Conservation (phyloP, 805 yeast genomes). For the Yamadazyma sp. region DNA sequence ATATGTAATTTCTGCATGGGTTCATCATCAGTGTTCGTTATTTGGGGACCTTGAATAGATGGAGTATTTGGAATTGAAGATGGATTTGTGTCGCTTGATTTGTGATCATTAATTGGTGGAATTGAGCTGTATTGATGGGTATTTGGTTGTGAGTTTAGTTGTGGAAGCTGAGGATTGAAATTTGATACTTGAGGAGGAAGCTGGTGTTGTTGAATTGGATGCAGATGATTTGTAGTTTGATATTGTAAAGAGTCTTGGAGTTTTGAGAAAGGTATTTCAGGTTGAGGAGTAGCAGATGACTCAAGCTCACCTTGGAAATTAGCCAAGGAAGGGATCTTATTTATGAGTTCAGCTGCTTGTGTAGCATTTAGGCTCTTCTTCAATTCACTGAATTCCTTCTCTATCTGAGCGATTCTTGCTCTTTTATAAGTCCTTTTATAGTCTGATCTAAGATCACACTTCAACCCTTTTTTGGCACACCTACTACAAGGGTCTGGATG, state of each 20-base stretch:
- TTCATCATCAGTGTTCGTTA: slow-evolving; percentile 1
- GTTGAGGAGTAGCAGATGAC: slow-evolving; percentile 1
- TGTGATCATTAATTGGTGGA: background rate
- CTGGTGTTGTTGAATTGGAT: background rate
- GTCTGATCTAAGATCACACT: slow-evolving; percentile 72
- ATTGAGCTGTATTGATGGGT: background rate
- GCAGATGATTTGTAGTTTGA: no score
- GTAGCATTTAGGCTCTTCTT: slow-evolving; percentile 47
- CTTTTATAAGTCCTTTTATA: slow-evolving; percentile 89
- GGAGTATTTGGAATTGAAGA: slow-evolving; percentile 29
- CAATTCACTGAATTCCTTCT: slow-evolving; percentile 70
- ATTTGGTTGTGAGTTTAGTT: slow-evolving; percentile 2
- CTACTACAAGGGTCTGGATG: slow-evolving; percentile 81
- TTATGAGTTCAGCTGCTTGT: slow-evolving; percentile 29
- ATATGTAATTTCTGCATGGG: slow-evolving; percentile 8
- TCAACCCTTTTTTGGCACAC: slow-evolving; percentile 66
- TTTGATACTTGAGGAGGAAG: background rate
- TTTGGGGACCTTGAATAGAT: slow-evolving; percentile 16
- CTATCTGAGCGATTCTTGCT: slow-evolving; percentile 80
- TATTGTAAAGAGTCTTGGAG: background rate
- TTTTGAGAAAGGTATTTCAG: background rate
- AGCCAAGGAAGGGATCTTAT: slow-evolving; percentile 23
- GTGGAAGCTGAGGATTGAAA: slow-evolving; percentile 2
- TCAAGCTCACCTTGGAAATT: slow-evolving; percentile 6
- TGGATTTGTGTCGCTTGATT: slow-evolving; percentile 20